Conservation (phyloP, 192 early-diverging fungal species). For the Entomortierella lignicola region DNA sequence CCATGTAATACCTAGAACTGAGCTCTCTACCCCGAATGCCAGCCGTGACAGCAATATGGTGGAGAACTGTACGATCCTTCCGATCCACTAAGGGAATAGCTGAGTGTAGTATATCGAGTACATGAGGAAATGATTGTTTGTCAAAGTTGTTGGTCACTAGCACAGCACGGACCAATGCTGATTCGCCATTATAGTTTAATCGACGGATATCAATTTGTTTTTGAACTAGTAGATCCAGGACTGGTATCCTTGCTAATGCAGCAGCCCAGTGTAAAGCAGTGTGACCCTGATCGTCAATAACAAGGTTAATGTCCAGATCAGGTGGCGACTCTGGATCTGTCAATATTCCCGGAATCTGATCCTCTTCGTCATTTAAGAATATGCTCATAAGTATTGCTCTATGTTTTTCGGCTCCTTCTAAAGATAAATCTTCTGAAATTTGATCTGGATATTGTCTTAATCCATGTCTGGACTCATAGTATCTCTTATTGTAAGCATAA, state of each 20-base stretch:
- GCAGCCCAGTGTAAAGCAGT: conserved; percentile 97
- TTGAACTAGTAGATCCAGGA: conserved; percentile 82
- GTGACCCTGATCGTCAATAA: conserved; percentile 96
- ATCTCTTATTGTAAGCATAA: conserved; percentile 14
- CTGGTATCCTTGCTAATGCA: conserved; percentile 79
- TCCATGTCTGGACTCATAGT: conserved; percentile 10
- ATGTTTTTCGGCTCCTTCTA: conserved; percentile 67
- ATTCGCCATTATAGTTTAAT: conserved; percentile 87
- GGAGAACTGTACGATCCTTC: conserved; percentile 85
- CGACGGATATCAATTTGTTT: conserved; percentile 78
- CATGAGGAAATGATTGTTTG: conserved; percentile 78
- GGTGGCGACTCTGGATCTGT: conserved; percentile 45
- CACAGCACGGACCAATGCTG: conserved; percentile 90
- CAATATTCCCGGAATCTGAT: conserved; percentile 68
- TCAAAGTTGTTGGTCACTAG: conserved; percentile 89
- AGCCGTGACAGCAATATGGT: conserved; percentile 87
- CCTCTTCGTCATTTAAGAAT: conserved; percentile 82
- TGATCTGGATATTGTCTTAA: neutral
- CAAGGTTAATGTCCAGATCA: conserved; percentile 81
- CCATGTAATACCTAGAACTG: conserved; percentile 88
- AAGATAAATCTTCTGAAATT: conserved; percentile 17
- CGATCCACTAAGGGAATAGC: conserved; percentile 79
- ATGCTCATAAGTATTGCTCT: conserved; percentile 85
- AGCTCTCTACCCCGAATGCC: conserved; percentile 72
- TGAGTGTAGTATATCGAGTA: conserved; percentile 82